Evolutionary conservation across 2,329 filamentous ascomycete genomes (phyloP), one percentile per base, ranked within the genome.

Genomic region (Volutella citrinella): DNA sequence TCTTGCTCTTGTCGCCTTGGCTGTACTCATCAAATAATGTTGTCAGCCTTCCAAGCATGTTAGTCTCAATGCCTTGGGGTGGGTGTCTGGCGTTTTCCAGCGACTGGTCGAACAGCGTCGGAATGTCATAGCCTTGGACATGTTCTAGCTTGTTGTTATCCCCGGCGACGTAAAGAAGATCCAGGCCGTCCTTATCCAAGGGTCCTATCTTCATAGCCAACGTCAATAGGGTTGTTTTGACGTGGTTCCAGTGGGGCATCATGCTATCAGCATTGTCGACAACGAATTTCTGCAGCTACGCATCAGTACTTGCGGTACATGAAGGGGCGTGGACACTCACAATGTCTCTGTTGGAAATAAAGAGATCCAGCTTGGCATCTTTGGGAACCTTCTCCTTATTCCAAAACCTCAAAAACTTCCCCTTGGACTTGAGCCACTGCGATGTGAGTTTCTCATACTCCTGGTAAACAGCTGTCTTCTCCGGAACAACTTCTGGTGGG

Each of bases 121-220:
- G 7, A n/a, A 36, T 36, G 14, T n/a, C 32, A 3, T 14, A 12
- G 3, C 22, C 19, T 11, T 23, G 27, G 5, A 32, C 14, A 13
- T 32, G 19, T 11, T 31, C 10, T 6, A 36, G 17, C 2, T n/a
- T 5, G 10, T 32, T 12, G 4, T 23, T 10, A 10, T 17, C 17
- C 8, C 34, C 23, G 7, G 16, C 27, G 9, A 29, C 15, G 18
- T 36, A 36, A 5, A 27, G 7, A 1, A 36, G 28, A 7, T 36
- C 34, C 2, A 36, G 14, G 15, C 34, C 34, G 17, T 32, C 34
- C 9, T 36, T 19, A 6, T 36, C 28, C 5, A 36, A 29, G 23
- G 28, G 16, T 3, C 23, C 34, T 10, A 36, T 16, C n/a, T 32
- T 36, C 34, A 36, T 27, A 3, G 23, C 34, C 6, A 36, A 16